These are phyloP conservation scores for Miscanthus lutarioriparius DNA, from an alignment of 176 grass and related monocot genomes.

Conservation along the genomic window DNA sequence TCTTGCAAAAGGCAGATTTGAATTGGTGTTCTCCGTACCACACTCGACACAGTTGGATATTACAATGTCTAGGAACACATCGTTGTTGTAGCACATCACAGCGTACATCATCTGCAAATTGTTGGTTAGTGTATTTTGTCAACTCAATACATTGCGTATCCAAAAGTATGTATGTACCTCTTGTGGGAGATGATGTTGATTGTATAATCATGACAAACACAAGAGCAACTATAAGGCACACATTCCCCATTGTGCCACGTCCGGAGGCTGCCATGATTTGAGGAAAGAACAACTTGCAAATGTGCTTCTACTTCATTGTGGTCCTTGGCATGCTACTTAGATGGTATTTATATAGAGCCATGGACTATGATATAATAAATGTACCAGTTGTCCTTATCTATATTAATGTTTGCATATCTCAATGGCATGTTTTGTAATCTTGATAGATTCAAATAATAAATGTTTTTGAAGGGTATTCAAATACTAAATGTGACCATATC, in stretches of 20 bases:
- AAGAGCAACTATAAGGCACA: not conserved
- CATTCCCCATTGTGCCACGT: not conserved
- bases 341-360: conserved; percentile 6
- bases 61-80: not conserved
- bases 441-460: too few species aligned
- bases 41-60: not conserved
- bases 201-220: not conserved
- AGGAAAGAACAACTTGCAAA: not conserved
- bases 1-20: not conserved
- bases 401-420: not conserved
- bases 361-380: not conserved
- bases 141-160: not conserved
- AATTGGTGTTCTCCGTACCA: not conserved
- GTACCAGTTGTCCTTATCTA: not conserved
- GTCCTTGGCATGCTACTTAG: not conserved
- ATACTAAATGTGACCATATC: too few species aligned
- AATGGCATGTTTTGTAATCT: too few species aligned
- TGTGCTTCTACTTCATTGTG: not conserved
- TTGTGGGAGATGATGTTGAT: not conserved
- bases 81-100: not conserved
- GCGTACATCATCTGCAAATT: not conserved
- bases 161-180: not conserved
- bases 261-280: not conserved
- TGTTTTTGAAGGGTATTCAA: too few species aligned
- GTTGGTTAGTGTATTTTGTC: not conserved